These are phyloP conservation scores for Fusarium decemcellulare DNA, from an alignment of 2,329 filamentous ascomycete species.

Conservation along the genomic window DNA sequence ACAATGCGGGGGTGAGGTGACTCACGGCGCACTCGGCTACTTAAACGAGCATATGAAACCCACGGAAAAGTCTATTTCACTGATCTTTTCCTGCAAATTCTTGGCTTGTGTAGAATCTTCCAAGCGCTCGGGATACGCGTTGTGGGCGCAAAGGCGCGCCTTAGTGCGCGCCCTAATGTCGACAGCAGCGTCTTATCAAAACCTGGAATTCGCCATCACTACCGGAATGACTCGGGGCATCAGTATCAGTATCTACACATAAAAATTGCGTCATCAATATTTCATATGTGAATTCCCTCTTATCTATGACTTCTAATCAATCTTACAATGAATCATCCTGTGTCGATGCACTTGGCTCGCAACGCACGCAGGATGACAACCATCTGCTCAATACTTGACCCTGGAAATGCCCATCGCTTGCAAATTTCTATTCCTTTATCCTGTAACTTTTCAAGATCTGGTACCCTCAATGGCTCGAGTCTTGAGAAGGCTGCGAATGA, in stretches of 20 bases:
- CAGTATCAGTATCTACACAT: not conserved
- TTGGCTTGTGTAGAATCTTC: not conserved
- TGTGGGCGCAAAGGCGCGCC: not conserved
- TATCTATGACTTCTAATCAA: not conserved
- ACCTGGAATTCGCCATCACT: no score
- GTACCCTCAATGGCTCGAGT: constrained; percentile 23
- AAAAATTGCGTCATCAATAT: not conserved
- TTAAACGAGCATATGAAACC: no score
- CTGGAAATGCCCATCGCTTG: constrained; percentile 38
- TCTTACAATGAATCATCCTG: constrained; percentile 2
- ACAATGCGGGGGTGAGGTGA: no score
- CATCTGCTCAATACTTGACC: constrained; percentile 41
- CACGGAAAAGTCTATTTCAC: no score
- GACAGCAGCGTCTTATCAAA: not conserved
- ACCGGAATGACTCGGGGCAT: no score
- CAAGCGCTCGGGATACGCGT: not conserved
- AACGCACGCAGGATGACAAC: constrained; percentile 37
- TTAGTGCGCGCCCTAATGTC: constrained; percentile 34
- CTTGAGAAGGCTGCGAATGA: constrained; percentile 38
- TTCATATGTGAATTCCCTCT: not conserved
- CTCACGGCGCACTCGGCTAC: no score
- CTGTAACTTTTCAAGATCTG: constrained; percentile 34
- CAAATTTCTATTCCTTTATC: constrained; percentile 40
- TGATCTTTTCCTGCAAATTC: not conserved
- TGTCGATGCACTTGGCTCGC: constrained; percentile 38